Conservation (phyloP, 495 filamentous ascomycete species). For the Tuber aestivum region DNA sequence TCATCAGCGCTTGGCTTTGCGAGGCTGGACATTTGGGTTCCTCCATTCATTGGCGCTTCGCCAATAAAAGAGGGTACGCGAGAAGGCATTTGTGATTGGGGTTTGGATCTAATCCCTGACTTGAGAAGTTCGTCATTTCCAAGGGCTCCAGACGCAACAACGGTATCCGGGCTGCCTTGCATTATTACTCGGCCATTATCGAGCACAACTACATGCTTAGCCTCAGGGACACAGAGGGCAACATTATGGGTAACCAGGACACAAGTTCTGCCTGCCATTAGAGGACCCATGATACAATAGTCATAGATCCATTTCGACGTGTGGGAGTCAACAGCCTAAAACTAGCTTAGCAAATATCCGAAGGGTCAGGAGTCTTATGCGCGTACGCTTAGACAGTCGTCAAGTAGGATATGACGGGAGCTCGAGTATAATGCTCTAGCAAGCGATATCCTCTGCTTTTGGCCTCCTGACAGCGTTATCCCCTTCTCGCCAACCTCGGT, state of each 20-base stretch:
- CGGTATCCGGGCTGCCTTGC: constrained; percentile 68
- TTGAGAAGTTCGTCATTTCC: constrained; percentile 60
- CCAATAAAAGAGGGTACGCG: constrained; percentile 65
- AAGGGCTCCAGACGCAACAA: constrained; percentile 76
- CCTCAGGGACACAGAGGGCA: constrained; percentile 69
- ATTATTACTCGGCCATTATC: constrained; percentile 75
- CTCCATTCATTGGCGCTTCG: constrained; percentile 48
- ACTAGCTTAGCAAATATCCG: background rate
- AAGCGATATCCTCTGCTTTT: constrained; percentile 96
- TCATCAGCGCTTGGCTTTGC: constrained; percentile 30
- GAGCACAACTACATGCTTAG: constrained; percentile 74
- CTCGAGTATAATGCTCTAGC: constrained; percentile 90
- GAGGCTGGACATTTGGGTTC: constrained; percentile 31
- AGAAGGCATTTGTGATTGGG: constrained; percentile 62
- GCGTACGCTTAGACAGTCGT: constrained; percentile 75
- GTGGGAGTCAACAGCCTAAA: constrained; percentile 84
- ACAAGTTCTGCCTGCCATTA: constrained; percentile 86
- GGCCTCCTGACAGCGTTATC: constrained; percentile 91
- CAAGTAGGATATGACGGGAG: constrained; percentile 80
- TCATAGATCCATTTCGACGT: constrained; percentile 98
- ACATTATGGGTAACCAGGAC: constrained; percentile 97
- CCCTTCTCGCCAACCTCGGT: constrained; percentile 96
- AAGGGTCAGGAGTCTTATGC: background rate
- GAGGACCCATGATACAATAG: constrained; percentile 78
- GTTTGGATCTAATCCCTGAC: constrained; percentile 32